These are phyloP conservation scores for Phytophthora aleatoria DNA, from an alignment of 352 stramenopile species.

Conservation along the genomic window DNA sequence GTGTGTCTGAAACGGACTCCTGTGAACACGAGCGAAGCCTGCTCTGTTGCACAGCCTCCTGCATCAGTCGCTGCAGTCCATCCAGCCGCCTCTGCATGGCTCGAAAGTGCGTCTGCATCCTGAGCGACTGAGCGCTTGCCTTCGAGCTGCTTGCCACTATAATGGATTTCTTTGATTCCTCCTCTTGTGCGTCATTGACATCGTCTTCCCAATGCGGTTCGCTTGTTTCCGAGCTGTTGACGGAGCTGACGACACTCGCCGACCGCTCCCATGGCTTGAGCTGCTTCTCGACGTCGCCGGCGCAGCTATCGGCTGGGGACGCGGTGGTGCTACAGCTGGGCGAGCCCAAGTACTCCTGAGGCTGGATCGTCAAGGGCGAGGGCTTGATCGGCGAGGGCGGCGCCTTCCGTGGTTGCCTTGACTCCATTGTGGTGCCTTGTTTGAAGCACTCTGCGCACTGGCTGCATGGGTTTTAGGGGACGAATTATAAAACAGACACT, in stretches of 20 bases:
- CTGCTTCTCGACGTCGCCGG: constrained; percentile 7
- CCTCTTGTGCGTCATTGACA: constrained; percentile 1
- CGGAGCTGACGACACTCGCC: constrained; percentile 16
- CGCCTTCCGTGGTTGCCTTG: background rate
- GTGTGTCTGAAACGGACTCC: constrained; percentile 2
- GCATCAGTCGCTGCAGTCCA: constrained; percentile 27
- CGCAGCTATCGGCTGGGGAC: constrained; percentile 20
- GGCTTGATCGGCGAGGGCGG: constrained; percentile 19
- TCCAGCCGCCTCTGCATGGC: constrained; percentile 26
- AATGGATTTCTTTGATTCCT: background rate
- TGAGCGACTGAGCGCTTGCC: background rate
- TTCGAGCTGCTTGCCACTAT: background rate
- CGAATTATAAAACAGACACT: constrained; percentile 17
- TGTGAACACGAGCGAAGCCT: background rate
- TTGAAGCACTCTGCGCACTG: constrained; percentile 19
- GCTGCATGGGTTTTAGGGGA: constrained; percentile 7
- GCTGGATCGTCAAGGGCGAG: constrained; percentile 19
- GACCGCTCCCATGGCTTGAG: constrained; percentile 21
- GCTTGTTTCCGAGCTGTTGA: constrained; percentile 24
- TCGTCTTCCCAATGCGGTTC: constrained; percentile 16
- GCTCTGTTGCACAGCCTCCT: constrained; percentile 11
- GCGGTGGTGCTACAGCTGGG: constrained; percentile 8
- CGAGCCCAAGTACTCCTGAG: constrained; percentile 16
- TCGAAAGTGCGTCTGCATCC: constrained; percentile 29
- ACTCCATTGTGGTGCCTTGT: constrained; percentile 15